Base-by-base conservation (phyloP, 108 stramenopile species). In the Chaetoceros tenuissimus region DNA sequence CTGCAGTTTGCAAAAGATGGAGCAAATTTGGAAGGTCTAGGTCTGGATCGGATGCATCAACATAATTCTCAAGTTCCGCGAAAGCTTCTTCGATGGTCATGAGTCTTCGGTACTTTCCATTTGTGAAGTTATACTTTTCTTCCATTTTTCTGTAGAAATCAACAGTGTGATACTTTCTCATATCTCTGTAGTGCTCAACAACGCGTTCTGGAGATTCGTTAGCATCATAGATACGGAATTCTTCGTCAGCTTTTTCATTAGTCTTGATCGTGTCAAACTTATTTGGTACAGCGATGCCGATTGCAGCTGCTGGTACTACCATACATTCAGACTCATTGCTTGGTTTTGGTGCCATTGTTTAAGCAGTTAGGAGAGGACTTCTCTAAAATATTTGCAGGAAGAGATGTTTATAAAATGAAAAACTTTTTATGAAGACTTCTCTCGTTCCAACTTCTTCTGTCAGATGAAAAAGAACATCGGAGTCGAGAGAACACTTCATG, bases 51-150 rank as follows among this genome's bases (percentile, higher is more conserved):
- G 71, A 73, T 0, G 87, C 80, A 69, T 89, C 87, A 5, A 89
- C 74, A 57, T 89, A 89, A 53, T 71, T 57, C 66, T 81, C 81
- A 43, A 89, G 59, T 40, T 81, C 82, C 1, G 18, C 62, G 51
- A 85, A 83, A 18, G 87, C 87, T 60, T 88, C 83, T 29, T 74
- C 77, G 27, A 88, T 82, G 10, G 83, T 82, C 83, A 84, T 88
- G 1, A 76, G 61, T 46, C 57, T 65, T 31, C 77, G 68, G 55
- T 68, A 69, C 23, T 55, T 57, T 30, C 64, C 72, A 65, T 69
- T 64, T 21, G 48, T 28, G 49, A 60, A 55, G 25, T 57, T 40
- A 53, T 80, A 84, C 59, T 88, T 84, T 22, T 78, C 44, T 22
- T 74, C 67, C 86, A 88, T 84, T 29, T 72, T 51, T 26, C 74